phyloP scores from a whole-genome alignment of 371 early-diverging fungal species.

The Lichtheimia ramosa region DNA sequence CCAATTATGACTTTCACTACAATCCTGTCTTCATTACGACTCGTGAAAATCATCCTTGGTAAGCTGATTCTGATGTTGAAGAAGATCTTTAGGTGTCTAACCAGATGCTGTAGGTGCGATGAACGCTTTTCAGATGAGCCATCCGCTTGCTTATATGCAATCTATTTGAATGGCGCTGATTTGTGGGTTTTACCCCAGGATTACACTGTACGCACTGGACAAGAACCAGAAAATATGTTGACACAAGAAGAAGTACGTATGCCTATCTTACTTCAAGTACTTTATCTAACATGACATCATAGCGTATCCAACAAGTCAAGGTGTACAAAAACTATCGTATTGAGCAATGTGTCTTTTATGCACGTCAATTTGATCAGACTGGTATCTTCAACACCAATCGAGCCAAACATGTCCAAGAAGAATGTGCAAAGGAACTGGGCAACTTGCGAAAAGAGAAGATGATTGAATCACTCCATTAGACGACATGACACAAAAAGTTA shows the following conservation, averaged over 20 bases:
- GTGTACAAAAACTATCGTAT: slow-evolving; percentile 36
- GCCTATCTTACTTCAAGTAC: neutral
- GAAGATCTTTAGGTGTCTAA: neutral
- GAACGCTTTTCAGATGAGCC: slow-evolving; percentile 44
- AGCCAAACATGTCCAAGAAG: slow-evolving; percentile 35
- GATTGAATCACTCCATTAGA: slow-evolving; percentile 12
- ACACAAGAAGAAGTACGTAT: slow-evolving; percentile 21
- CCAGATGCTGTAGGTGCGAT: slow-evolving; percentile 29
- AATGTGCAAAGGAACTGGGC: slow-evolving; percentile 33
- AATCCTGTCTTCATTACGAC: slow-evolving; percentile 34
- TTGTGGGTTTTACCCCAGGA: slow-evolving; percentile 39
- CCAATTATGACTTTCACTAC: slow-evolving; percentile 37
- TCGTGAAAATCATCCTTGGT: slow-evolving; percentile 38
- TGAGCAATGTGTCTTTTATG: slow-evolving; percentile 44
- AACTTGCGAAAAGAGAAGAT: slow-evolving; percentile 35
- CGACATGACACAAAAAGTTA: neutral
- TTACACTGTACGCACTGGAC: slow-evolving; percentile 31
- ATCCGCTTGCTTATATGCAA: slow-evolving; percentile 35
- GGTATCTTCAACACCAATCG: slow-evolving; percentile 21
- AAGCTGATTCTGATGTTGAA: neutral
- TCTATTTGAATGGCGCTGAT: slow-evolving; percentile 36
- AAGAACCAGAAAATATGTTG: slow-evolving; percentile 26
- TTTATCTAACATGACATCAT: neutral
- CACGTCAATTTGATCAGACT: slow-evolving; percentile 33
- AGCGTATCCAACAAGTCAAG: slow-evolving; percentile 22